phyloP scores from a whole-genome alignment of 306 rosid genomes.

The Cucurbita maxima region DNA sequence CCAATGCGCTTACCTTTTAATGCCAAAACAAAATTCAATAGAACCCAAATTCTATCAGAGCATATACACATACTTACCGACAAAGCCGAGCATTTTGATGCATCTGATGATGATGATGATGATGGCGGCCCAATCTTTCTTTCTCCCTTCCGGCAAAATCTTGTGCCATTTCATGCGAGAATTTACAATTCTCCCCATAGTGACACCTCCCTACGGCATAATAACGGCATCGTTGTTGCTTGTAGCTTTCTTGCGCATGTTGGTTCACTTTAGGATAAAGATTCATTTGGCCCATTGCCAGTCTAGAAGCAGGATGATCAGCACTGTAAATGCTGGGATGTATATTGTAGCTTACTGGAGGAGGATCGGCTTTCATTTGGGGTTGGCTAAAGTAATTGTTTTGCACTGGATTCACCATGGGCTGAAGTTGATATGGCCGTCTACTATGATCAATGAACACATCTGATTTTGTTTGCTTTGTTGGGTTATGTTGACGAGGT shows the following conservation, averaged over 20 bases:
- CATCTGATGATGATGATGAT: neutral
- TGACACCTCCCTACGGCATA: constrained; percentile 50
- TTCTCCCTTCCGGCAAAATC: neutral
- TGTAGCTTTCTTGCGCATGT: constrained; percentile 2
- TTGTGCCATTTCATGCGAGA: constrained; percentile 30
- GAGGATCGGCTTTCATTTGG: neutral
- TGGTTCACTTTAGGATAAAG: constrained; percentile 1
- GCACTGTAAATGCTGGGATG: neutral
- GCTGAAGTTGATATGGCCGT: neutral
- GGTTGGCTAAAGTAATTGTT: neutral
- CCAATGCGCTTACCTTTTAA: neutral
- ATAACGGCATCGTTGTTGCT: constrained; percentile 34
- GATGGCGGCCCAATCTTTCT: neutral
- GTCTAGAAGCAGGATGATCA: constrained; percentile 5
- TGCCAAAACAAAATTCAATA: neutral
- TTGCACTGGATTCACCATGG: neutral
- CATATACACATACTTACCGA: neutral
- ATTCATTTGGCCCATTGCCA: constrained; percentile 21
- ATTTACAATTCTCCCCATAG: constrained; percentile 62
- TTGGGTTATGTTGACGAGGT: neutral
- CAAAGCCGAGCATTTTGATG: neutral
- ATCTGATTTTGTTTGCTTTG: neutral
- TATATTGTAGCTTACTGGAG: neutral
- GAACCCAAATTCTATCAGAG: neutral
- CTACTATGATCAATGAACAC: neutral